Conservation (phyloP, 176 grass and related monocot genomes). For the Musa troglodytarum region DNA sequence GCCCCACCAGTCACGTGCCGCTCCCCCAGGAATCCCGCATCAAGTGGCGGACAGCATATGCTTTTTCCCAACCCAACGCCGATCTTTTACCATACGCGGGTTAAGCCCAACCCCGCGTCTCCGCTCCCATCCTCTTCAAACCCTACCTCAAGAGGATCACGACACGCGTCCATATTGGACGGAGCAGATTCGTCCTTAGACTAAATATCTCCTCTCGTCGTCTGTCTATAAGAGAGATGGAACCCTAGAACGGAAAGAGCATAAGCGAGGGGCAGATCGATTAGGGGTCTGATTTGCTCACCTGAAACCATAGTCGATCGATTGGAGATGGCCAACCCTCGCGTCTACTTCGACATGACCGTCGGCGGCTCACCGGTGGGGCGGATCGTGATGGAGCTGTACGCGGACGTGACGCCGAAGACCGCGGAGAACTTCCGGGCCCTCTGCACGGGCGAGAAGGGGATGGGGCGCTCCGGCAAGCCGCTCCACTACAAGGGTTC, state of each 20-base stretch:
- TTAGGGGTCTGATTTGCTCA: too few relatives aligned
- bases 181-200: background rate
- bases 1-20: background rate
- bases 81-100: too few relatives aligned
- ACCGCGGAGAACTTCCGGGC: constrained; percentile 16
- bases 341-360: constrained; percentile 14
- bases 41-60: background rate
- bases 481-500: constrained; percentile 16
- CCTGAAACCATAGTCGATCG: background rate
- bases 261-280: background rate
- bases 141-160: background rate
- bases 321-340: constrained; percentile 3
- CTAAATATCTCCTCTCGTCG: background rate
- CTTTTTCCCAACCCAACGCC: background rate
- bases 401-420: background rate
- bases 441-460: constrained; percentile 15
- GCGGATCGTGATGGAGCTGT: constrained; percentile 14
- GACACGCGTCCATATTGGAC: background rate
- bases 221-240: background rate
- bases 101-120: background rate
- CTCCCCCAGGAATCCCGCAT: background rate
- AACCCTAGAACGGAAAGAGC: too few relatives aligned
- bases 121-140: background rate
- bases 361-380: constrained; percentile 2
- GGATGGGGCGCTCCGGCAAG: constrained; percentile 4